phyloP scores from a whole-genome alignment of 2,329 filamentous ascomycete species.

The Tolypocladium cylindrosporum region DNA sequence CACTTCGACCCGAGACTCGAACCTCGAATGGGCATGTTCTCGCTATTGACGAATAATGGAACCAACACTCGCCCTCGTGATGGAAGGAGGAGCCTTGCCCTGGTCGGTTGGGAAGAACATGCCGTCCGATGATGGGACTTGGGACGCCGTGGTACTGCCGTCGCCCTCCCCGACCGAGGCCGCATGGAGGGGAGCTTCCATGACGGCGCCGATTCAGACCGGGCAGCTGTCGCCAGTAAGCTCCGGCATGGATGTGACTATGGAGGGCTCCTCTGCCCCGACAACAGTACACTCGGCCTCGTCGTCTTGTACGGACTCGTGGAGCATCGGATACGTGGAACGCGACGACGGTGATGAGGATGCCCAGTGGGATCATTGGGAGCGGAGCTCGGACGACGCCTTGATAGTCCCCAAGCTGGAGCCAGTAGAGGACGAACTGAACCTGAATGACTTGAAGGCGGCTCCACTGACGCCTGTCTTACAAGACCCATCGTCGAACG shows the following conservation, averaged over 20 bases:
- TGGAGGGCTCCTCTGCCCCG: slow-evolving; percentile 29
- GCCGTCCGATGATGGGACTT: slow-evolving; percentile 30
- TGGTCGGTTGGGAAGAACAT: slow-evolving; percentile 37
- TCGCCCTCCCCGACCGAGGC: slow-evolving; percentile 22
- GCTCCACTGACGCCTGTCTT: slow-evolving; percentile 16
- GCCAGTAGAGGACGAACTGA: slow-evolving; percentile 44
- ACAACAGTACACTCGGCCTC: slow-evolving; percentile 34
- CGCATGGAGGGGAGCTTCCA: slow-evolving; percentile 15
- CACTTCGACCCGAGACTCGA: not conserved
- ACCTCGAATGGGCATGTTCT: slow-evolving; percentile 24
- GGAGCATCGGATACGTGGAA: slow-evolving; percentile 31
- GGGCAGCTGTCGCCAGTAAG: slow-evolving; percentile 45
- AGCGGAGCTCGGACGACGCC: slow-evolving; percentile 33
- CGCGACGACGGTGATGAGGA: slow-evolving; percentile 29
- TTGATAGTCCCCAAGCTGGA: slow-evolving; percentile 45
- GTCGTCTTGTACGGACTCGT: slow-evolving; percentile 34
- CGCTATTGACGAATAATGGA: slow-evolving; percentile 38
- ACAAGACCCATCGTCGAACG: slow-evolving; percentile 10
- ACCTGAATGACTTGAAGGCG: slow-evolving; percentile 41
- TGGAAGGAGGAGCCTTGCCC: slow-evolving; percentile 30
- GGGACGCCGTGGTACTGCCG: slow-evolving; percentile 14
- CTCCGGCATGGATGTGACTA: slow-evolving; percentile 33
- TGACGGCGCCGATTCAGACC: slow-evolving; percentile 23
- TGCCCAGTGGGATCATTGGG: slow-evolving; percentile 40
- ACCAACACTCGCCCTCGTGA: slow-evolving; percentile 28